Base-by-base conservation (phyloP, 2,329 filamentous ascomycete species). In the Colletotrichum simmondsii region DNA sequence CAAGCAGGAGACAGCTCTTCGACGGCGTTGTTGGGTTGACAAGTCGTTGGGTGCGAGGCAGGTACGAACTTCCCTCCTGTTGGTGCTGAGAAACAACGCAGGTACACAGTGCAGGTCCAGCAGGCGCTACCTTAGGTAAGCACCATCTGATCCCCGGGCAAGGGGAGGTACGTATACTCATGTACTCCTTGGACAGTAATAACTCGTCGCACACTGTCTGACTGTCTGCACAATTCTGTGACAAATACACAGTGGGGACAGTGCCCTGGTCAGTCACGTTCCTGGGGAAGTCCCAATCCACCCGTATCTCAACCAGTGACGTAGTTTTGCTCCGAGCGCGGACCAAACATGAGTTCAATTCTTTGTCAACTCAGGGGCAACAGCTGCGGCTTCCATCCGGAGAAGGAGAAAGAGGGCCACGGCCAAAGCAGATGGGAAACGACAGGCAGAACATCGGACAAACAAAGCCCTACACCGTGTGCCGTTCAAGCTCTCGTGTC, bases 251-350 rank as follows among this genome's bases (percentile, higher is more conserved):
- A 65, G 70, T 72, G 66, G 35, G 46, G 46, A 70, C 32, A 65
- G 71, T 70, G 46, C 22, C 52, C 4, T 65, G 46, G 8, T 16
- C 16, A 24, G 46, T n/a, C 66, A 56, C 46, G 58, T 65, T 37
- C 70, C 70, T 69, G 70, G 70, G 65, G 70, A 72, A 58, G 66
- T 56, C 65, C 59, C 59, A 32, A 59, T 68, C 60, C 60, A 54
- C 69, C 60, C 59, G 60, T 70, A 65, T 61, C 60, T 60, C 32
- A 22, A 30, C 14, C 46, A 61, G 60, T 70, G 70, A 72, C 66
- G 70, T 72, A 70, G 28, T 72, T 72, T 22, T 46, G 37, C 54
- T 32, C 42, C n/a, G 28, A 72, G 59, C 60, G 58, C 46, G 54
- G 60, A 61, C 60, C 59, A 49, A 37, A 28, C 42, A 49, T 49